Percentiles rank a stretch among this genome's conserved stretches.
Evolutionary conservation across 2,329 filamentous ascomycete genomes (phyloP).

Genomic region (Plectosphaerella cucumerina): DNA sequence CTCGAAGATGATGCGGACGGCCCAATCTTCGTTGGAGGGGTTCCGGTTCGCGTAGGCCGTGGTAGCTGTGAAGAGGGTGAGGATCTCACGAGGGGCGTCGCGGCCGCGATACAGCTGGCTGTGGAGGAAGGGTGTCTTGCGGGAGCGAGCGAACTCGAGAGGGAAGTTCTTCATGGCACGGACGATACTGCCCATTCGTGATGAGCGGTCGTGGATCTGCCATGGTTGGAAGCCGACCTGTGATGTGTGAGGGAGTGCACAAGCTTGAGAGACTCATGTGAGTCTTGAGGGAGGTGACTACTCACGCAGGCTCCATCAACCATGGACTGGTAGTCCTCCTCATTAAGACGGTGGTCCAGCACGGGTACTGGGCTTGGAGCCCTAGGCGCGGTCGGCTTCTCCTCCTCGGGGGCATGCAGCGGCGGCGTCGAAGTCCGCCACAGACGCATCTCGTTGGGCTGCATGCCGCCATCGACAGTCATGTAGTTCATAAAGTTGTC

Average conservation of each 20-base stretch:
- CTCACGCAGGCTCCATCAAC: constrained; percentile 1
- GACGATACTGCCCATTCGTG: constrained; percentile 30
- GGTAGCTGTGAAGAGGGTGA: constrained; percentile 34
- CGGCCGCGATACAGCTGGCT: constrained; percentile 33
- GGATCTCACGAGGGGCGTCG: constrained; percentile 32
- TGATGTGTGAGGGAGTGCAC: background rate
- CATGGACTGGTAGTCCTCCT: constrained; percentile 1
- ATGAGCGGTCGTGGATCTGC: constrained; percentile 29
- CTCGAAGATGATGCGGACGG: constrained; percentile 33
- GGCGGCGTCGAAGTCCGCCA: constrained; percentile 8
- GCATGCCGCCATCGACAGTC: background rate
- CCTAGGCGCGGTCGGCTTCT: constrained; percentile 2
- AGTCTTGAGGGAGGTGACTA: background rate
- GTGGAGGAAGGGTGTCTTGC: constrained; percentile 37
- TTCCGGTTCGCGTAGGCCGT: constrained; percentile 33
- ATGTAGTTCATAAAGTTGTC: background rate
- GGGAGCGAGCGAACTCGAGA: constrained; percentile 27
- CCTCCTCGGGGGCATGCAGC: background rate
- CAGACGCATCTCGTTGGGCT: constrained; percentile 7
- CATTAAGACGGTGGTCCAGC: background rate
- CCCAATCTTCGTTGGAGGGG: constrained; percentile 30
- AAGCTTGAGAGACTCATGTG: too few relatives aligned
- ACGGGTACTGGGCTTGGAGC: constrained; percentile 1
- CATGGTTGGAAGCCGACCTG: constrained; percentile 9
- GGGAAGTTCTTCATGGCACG: constrained; percentile 25